Percentiles rank a stretch among this genome's conserved stretches.
phyloP scores from a whole-genome alignment of 2,329 filamentous ascomycete species.

The Myriosclerotinia duriaeana region DNA sequence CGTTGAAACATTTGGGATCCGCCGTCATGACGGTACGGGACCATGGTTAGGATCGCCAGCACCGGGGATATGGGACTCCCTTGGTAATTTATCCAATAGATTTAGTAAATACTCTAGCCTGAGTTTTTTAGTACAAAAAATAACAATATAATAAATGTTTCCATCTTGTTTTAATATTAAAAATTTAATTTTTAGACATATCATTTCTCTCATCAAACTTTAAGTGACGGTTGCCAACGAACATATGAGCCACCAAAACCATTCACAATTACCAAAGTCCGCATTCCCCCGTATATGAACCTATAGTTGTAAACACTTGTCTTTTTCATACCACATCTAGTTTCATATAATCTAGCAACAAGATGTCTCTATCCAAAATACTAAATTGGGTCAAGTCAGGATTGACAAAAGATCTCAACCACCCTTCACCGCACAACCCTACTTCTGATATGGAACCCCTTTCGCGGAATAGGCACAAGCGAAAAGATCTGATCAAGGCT shows the following conservation, averaged over 20 bases:
- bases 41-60: too few species aligned
- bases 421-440: background rate
- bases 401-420: background rate
- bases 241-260: background rate
- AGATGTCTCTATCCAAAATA: background rate
- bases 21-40: too few species aligned
- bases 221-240: too few species aligned
- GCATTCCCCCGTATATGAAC: too few species aligned
- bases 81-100: too few species aligned
- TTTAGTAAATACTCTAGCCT: too few species aligned
- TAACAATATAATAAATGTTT: too few species aligned
- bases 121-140: too few species aligned
- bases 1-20: too few species aligned
- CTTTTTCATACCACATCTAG: background rate
- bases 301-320: background rate
- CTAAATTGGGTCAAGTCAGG: background rate
- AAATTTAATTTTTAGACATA: background rate
- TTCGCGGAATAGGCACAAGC: background rate
- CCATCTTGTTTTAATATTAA: too few species aligned
- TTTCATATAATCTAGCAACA: background rate
- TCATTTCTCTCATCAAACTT: background rate
- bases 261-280: background rate
- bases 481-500: background rate
- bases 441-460: background rate
- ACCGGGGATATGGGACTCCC: too few species aligned